These are phyloP conservation scores for Pseudocercospora crystallina DNA, from an alignment of 2,329 filamentous ascomycete species.

Conservation along the genomic window DNA sequence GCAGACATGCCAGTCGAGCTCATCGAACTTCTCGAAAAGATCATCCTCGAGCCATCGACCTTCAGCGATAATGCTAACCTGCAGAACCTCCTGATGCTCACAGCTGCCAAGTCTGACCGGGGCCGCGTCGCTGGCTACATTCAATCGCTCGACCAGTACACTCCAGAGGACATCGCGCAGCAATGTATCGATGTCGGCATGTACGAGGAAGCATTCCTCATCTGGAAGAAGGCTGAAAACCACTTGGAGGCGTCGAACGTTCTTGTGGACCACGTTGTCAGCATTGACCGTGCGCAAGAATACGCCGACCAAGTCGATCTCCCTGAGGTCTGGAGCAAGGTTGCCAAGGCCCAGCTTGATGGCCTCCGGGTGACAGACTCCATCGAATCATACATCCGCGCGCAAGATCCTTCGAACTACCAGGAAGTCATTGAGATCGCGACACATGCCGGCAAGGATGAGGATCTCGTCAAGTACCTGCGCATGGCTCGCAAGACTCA, in stretches of 20 bases:
- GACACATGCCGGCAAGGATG: constrained; percentile 93
- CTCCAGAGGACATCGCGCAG: constrained; percentile 85
- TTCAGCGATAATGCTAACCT: constrained; percentile 97
- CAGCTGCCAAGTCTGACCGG: constrained; percentile 95
- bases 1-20: constrained; percentile 90
- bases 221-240: constrained; percentile 96
- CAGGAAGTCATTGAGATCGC: constrained; percentile 94
- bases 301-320: constrained; percentile 93
- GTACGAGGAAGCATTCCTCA: constrained; percentile 95
- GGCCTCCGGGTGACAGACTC: constrained; percentile 88
- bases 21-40: constrained; percentile 98
- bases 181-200: constrained; percentile 94
- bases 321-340: constrained; percentile 96
- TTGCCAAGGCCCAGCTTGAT: constrained; percentile 96
- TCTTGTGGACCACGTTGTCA: constrained; percentile 92
- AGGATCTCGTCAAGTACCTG: constrained; percentile 93
- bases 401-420: constrained; percentile 89
- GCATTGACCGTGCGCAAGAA: constrained; percentile 93
- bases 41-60: constrained; percentile 96
- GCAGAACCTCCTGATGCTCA: constrained; percentile 94
- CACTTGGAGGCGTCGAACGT: constrained; percentile 85
- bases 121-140: constrained; percentile 94
- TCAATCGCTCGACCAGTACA: constrained; percentile 83
- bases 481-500: constrained; percentile 97
- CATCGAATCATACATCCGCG: constrained; percentile 96